Base-by-base conservation (phyloP, 257 asterid genomes). In the Salvia miltiorrhiza region DNA sequence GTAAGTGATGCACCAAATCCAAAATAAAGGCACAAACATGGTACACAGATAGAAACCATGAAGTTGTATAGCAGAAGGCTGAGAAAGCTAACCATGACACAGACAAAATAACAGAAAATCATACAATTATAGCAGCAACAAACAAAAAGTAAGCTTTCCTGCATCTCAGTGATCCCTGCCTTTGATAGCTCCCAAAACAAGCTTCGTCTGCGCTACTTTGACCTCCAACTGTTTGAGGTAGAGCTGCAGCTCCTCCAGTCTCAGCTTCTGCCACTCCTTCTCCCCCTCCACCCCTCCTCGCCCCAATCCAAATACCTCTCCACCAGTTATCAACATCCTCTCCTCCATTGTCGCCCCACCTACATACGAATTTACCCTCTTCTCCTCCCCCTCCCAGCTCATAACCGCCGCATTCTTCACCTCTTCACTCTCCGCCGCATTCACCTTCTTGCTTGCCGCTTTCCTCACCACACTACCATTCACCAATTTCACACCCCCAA, bases 211-310 rank as follows among this genome's bases (percentile, higher is more conserved):
- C 4, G 78, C 83, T 2, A 24, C 24, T 45, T 21, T 67, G 62
- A 87, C 16, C 72, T 84, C 87, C 61, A 48, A 8, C 47, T 69
- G 78, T 78, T 63, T 78, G 19, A 40, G 23, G 23, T 43, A 24
- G 5, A 77, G 26, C 48, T 78, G 76, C 60, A 78, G 1, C 70
- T 84, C 87, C 52, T 71, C 79, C 44, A 39, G 17, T 13, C 8
- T 47, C 35, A 86, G 78, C 65, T 69, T 58, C 55, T 19, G 77
- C 88, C 85, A 82, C 33, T 82, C 71, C 5, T 80, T 62, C 41
- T 73, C 77, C 54, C 83, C 72, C 45, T 81, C 87, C 4, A 41
- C 12, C 21, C n/a, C n/a, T n/a, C 58, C 70, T 60, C 64, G 71
- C n/a, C 73, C 86, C 9, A 30, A 53, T 49, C 65, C 82, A 55